Percentiles rank a stretch among this genome's conserved stretches.
Evolutionary conservation across 2,329 filamentous ascomycete species (phyloP).

Genomic region (Curvularia verruculosa): DNA sequence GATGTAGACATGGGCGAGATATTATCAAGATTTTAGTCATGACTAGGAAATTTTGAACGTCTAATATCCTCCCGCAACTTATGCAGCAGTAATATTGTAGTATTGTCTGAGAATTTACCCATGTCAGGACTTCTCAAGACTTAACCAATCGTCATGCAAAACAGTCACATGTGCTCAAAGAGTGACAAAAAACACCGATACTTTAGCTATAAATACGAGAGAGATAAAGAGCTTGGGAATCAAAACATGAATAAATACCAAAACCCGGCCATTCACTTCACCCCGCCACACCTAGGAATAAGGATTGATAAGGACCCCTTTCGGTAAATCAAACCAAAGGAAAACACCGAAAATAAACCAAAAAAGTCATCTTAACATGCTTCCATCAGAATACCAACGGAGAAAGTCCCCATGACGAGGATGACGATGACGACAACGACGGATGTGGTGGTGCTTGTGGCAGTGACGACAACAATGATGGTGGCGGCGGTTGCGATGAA

Average conservation of each 20-base stretch:
- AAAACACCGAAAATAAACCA: constrained; percentile 1
- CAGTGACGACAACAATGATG: background rate
- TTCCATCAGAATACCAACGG: background rate
- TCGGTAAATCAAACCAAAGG: background rate
- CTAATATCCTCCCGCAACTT: too few relatives aligned
- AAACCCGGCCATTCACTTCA: background rate
- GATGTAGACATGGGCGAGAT: too few relatives aligned
- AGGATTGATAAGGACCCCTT: background rate
- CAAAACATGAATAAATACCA: constrained; percentile 2
- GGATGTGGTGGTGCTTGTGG: background rate
- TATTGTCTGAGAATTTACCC: background rate
- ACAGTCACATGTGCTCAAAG: background rate
- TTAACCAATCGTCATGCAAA: too few relatives aligned
- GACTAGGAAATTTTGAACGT: too few relatives aligned
- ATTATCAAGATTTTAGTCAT: too few relatives aligned
- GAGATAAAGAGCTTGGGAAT: constrained; percentile 3
- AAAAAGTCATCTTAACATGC: background rate
- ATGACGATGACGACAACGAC: background rate
- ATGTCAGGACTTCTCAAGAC: background rate
- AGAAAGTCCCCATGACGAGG: background rate
- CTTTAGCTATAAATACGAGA: background rate
- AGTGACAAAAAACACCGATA: background rate
- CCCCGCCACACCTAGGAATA: background rate
- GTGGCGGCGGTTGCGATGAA: background rate
- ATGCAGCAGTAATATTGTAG: too few relatives aligned